Evolutionary conservation across 208 protist species (phyloP).

Genomic region (Spongospora subterranea): DNA sequence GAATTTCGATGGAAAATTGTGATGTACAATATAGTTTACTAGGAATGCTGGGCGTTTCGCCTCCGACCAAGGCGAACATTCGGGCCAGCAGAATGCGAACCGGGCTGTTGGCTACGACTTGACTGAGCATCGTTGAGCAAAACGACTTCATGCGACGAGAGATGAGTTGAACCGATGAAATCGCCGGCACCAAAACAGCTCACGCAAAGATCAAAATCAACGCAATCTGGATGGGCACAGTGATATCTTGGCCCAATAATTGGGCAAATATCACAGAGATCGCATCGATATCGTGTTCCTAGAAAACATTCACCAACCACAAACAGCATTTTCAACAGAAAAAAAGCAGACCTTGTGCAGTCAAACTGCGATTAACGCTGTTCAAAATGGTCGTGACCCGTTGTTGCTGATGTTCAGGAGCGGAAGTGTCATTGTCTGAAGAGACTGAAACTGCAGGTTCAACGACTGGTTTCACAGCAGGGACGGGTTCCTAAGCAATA

Average conservation of each 20-base stretch:
- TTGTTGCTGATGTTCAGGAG: neutral
- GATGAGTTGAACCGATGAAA: constrained; percentile 23
- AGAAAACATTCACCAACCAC: neutral
- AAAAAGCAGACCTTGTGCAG: neutral
- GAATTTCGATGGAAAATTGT: no score
- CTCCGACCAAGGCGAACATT: neutral
- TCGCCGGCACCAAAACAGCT: neutral
- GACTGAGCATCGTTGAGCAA: neutral
- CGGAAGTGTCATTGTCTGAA: neutral
- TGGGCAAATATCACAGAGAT: constrained; percentile 33
- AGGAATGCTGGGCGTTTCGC: neutral
- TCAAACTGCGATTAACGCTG: neutral
- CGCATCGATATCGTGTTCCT: constrained; percentile 30
- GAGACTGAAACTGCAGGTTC: neutral
- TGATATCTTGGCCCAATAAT: constrained; percentile 43
- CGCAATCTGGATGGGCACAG: constrained; percentile 48
- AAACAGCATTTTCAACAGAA: neutral
- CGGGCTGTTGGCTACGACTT: neutral
- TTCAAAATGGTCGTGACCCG: neutral
- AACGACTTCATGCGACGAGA: neutral
- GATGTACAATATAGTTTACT: no score
- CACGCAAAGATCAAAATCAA: constrained; percentile 15
- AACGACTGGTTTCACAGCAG: neutral
- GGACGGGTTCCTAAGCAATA: neutral
- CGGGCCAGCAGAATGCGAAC: neutral